phyloP scores from a whole-genome alignment of 2,329 filamentous ascomycete species.

The Fonsecaea pedrosoi region DNA sequence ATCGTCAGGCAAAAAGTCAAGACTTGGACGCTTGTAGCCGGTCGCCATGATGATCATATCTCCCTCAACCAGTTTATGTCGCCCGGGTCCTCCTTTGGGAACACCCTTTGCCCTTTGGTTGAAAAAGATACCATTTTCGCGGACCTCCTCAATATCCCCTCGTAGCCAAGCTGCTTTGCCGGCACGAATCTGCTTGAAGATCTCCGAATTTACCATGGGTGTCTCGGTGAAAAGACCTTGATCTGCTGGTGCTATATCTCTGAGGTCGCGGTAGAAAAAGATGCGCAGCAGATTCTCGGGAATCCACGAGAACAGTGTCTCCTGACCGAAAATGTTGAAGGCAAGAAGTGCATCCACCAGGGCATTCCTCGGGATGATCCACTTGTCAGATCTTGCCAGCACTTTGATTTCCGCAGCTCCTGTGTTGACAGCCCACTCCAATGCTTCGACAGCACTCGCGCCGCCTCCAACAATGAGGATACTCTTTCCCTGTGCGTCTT shows the following conservation, averaged over 20 bases:
- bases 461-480: conserved; percentile 79
- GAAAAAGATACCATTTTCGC: conserved; percentile 69
- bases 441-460: conserved; percentile 79
- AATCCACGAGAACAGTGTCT: conserved; percentile 77
- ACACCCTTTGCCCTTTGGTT: conserved; percentile 75
- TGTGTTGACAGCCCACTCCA: conserved; percentile 76
- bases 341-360: conserved; percentile 75
- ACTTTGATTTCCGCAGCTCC: conserved; percentile 73
- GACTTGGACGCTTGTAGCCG: conserved; percentile 75
- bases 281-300: conserved; percentile 76
- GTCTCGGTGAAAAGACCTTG: conserved; percentile 83
- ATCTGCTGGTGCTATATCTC: conserved; percentile 70
- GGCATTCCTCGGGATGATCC: conserved; percentile 84
- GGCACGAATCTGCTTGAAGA: conserved; percentile 75
- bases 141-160: conserved; percentile 75
- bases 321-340: conserved; percentile 78
- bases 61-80: conserved; percentile 68
- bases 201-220: conserved; percentile 84
- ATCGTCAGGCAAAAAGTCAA: conserved; percentile 75
- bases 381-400: conserved; percentile 79
- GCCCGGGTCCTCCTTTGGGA: conserved; percentile 75
- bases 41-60: conserved; percentile 86
- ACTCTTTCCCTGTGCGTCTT: conserved; percentile 74
- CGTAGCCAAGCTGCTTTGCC: conserved; percentile 80
- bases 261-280: conserved; percentile 82